Conservation (phyloP, 345 rosid species). For the Combretum micranthum region DNA sequence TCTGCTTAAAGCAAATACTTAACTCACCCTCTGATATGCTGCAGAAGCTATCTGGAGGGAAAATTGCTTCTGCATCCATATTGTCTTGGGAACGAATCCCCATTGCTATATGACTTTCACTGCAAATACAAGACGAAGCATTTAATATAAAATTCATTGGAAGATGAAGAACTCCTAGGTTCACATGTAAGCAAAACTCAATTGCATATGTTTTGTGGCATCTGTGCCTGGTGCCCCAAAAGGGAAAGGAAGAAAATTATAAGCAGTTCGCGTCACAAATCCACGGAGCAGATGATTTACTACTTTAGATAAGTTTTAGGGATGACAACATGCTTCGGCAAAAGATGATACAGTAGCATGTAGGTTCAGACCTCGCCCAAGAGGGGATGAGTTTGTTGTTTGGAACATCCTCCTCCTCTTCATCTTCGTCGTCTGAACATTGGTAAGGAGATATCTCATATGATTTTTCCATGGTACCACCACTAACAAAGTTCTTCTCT, state of each 20-base stretch:
- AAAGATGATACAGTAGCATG: too few species aligned
- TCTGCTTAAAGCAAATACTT: neutral
- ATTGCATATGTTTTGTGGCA: neutral
- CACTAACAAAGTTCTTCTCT: constrained; percentile 5
- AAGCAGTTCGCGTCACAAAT: neutral
- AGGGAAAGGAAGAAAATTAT: neutral
- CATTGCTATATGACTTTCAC: constrained; percentile 39
- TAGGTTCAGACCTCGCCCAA: constrained; percentile 67
- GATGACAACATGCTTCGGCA: neutral
- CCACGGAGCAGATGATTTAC: neutral
- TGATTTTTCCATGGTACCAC: constrained; percentile 40
- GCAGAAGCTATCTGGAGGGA: constrained; percentile 46
- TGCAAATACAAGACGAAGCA: constrained; percentile 21
- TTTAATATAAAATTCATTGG: neutral
- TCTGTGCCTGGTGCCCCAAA: neutral
- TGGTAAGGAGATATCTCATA: constrained; percentile 90
- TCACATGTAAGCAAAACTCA: neutral
- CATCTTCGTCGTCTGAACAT: constrained; percentile 84
- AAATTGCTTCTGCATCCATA: constrained; percentile 36
- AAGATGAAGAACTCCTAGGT: neutral
- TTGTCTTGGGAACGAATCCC: constrained; percentile 40
- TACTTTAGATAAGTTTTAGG: neutral
- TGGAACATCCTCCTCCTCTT: constrained; percentile 44
- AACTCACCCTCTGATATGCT: constrained; percentile 48
- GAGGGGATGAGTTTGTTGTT: constrained; percentile 65